A percentile compares a stretch with the other conserved stretches of the same genome.
phyloP scores from a whole-genome alignment of 2,329 filamentous ascomycete genomes.

The Cladophialophora immunda region DNA sequence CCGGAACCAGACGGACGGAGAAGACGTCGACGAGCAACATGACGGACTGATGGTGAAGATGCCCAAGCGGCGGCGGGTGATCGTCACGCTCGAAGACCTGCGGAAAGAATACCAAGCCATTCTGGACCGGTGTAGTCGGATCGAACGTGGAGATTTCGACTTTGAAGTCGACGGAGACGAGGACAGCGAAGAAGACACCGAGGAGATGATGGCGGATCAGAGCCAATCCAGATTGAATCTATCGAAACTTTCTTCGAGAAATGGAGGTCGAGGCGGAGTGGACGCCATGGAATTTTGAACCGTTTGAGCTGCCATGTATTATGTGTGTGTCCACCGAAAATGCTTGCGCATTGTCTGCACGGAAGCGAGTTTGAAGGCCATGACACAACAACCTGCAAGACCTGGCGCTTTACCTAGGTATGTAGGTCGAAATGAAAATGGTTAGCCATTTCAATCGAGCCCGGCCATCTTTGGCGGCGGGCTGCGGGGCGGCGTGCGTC shows the following conservation, averaged over 20 bases:
- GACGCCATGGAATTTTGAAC: conserved; percentile 28
- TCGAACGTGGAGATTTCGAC: conserved; percentile 88
- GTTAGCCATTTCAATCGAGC: neutral
- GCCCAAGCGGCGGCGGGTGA: conserved; percentile 62
- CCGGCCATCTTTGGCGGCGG: neutral
- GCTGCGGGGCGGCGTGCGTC: neutral
- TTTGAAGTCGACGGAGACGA: conserved; percentile 60
- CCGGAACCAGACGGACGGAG: conserved; percentile 1
- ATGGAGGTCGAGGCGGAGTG: neutral
- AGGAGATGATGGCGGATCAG: conserved; percentile 22
- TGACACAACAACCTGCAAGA: neutral
- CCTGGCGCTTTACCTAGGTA: too few species aligned
- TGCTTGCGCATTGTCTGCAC: neutral
- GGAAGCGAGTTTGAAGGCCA: neutral
- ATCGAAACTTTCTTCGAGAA: conserved; percentile 22
- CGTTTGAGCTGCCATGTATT: neutral
- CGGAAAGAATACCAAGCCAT: conserved; percentile 89
- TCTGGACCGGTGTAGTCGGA: conserved; percentile 84
- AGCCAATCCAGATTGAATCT: conserved; percentile 32
- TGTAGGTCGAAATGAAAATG: neutral
- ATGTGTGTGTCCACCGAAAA: neutral
- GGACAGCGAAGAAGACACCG: conserved; percentile 34
- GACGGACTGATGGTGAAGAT: conserved; percentile 6
- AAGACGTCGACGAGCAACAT: conserved; percentile 20
- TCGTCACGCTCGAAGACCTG: conserved; percentile 86